Evolutionary conservation across 768 basidiomycete genomes (phyloP).

Genomic region (Calocera cornea): DNA sequence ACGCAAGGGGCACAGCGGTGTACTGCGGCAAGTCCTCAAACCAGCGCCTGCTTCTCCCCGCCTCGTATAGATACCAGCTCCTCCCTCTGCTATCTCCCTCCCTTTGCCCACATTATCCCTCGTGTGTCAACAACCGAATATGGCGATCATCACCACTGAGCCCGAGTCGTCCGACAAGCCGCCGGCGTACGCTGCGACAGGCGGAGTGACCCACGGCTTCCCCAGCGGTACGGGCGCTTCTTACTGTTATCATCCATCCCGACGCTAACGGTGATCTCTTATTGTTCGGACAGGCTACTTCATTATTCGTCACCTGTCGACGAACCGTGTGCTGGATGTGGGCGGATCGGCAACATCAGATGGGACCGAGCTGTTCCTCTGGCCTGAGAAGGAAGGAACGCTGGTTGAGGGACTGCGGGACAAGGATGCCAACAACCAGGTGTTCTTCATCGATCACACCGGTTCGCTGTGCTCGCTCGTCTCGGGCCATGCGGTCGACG

Average conservation of each 20-base stretch:
- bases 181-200: background rate
- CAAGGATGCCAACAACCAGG: constrained; percentile 66
- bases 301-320: constrained; percentile 42
- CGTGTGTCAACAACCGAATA: background rate
- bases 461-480: constrained; percentile 66
- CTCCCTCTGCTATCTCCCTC: too few species aligned
- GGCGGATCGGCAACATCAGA: constrained; percentile 40
- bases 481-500: constrained; percentile 69
- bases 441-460: constrained; percentile 69
- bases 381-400: constrained; percentile 59
- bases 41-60: background rate
- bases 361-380: constrained; percentile 49
- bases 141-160: background rate
- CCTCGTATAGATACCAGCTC: background rate
- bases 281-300: constrained; percentile 38
- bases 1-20: background rate
- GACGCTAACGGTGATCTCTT: background rate
- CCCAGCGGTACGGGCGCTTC: background rate
- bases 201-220: background rate
- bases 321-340: constrained; percentile 46
- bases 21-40: background rate
- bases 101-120: too few species aligned
- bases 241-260: background rate
- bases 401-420: constrained; percentile 64
- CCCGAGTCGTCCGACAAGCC: background rate